A percentile compares a stretch with the other conserved stretches of the same genome.
Evolutionary conservation across 208 protist species (phyloP).

Genomic region (Phytomonas francai): DNA sequence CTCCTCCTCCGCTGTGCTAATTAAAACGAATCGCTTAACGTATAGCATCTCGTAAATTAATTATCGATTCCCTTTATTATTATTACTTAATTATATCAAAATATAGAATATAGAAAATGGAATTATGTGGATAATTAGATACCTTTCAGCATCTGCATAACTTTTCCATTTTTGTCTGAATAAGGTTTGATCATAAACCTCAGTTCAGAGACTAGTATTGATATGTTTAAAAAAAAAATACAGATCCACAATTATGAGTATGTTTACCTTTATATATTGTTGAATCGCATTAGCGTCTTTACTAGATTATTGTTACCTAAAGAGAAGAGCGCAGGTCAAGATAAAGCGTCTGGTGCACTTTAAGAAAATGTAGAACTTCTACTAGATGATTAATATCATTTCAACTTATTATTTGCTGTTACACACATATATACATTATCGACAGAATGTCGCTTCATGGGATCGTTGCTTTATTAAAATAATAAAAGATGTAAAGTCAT

Average conservation of each 20-base stretch:
- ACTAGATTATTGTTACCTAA: neutral
- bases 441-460: slow-evolving; percentile 2
- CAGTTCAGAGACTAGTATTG: neutral
- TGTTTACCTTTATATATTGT: neutral
- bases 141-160: neutral
- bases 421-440: slow-evolving; percentile 1
- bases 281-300: neutral
- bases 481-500: slow-evolving; percentile 7
- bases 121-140: neutral
- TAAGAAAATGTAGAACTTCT: neutral
- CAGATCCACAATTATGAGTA: neutral
- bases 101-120: neutral
- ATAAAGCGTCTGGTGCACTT: neutral
- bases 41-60: slow-evolving; percentile 11
- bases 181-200: neutral
- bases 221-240: neutral
- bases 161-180: neutral
- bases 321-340: neutral
- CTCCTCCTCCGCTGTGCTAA: slow-evolving; percentile 74
- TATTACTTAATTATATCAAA: neutral
- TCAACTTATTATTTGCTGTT: neutral
- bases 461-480: neutral
- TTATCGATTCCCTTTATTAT: neutral
- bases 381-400: neutral
- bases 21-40: slow-evolving; percentile 55